Evolutionary conservation across 2,329 filamentous ascomycete species (phyloP), one percentile per base, ranked within the genome.

Genomic region (Talaromyces verruculosus): DNA sequence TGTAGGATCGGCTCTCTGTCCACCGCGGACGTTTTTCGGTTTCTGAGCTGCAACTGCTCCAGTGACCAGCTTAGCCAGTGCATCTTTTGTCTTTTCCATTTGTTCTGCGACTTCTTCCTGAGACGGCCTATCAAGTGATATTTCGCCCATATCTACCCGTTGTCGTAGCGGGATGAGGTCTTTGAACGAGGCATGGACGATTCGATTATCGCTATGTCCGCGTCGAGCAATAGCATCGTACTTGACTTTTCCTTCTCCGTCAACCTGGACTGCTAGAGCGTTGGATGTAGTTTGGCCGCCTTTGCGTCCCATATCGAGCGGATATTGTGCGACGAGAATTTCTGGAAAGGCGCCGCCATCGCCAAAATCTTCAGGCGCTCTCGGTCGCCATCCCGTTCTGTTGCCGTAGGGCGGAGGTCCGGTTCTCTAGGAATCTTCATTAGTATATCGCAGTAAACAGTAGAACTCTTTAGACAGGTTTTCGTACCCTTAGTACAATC

Each of bases 311-410:
- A 98, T 97, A 67, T 96, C 92, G 61, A 97, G 86, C 11, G 95
- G 95, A 76, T 98, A 99, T 76, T 99, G 95, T 51, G 94, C 95
- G 62, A 98, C 88, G 15, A 91, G 89, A 33, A 97, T 89, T 80
- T 98, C 94, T 43, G 95, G 95, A 75, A 97, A 99, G 62, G 94
- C 93, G 72, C 95, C 95, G 69, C 95, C 95, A 83, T 98, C 93
- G 72, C 92, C 93, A 80, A 93, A 99, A 78, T 99, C 95, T 76
- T 97, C 93, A 69, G 91, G 87, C 47, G 85, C 85, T 73, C 94
- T 89, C 37, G 95, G 95, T 70, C 95, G 88, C 95, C 95, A 99
- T 86, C 91, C 91, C 76, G 87, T 80, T 74, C 95, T 90, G 76
- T 93, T 89, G 60, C 92, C 92, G 72, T 98, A 99, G 0, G 92